Evolutionary conservation across 2,329 filamentous ascomycete species (phyloP).

Genomic region (Ophiostoma australiae): DNA sequence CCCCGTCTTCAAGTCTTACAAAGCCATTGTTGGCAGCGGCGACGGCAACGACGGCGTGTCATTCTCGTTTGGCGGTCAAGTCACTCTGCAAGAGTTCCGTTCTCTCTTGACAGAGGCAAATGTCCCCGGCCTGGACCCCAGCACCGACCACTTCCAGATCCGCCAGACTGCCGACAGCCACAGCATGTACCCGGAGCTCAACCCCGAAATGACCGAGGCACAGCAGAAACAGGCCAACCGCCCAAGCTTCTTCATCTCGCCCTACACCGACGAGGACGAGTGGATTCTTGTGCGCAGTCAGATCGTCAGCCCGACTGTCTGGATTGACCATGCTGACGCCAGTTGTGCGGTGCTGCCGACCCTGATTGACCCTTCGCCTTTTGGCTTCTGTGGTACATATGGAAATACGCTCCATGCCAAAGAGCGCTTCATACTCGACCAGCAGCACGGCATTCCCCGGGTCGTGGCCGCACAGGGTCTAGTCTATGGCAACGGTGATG

Average conservation of each 20-base stretch:
- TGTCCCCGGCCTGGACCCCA: not conserved
- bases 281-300: conserved; percentile 17
- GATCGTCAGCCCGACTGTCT: conserved; percentile 9
- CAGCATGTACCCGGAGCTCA: not conserved
- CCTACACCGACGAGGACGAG: conserved; percentile 4
- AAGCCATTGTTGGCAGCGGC: not conserved
- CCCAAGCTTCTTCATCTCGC: conserved; percentile 16
- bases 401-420: not conserved
- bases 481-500: not conserved
- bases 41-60: not conserved
- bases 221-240: conserved; percentile 9
- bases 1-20: not conserved
- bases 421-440: not conserved
- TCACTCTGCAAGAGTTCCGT: not conserved
- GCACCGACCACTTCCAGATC: conserved; percentile 13
- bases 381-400: not conserved
- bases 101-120: not conserved
- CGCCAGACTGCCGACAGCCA: not conserved
- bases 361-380: not conserved
- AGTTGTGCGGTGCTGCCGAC: not conserved
- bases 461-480: not conserved
- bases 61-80: not conserved
- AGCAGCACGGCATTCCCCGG: not conserved
- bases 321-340: not conserved
- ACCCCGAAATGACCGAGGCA: not conserved